phyloP scores from a whole-genome alignment of 768 basidiomycete species.

The Mrakia blollopis region DNA sequence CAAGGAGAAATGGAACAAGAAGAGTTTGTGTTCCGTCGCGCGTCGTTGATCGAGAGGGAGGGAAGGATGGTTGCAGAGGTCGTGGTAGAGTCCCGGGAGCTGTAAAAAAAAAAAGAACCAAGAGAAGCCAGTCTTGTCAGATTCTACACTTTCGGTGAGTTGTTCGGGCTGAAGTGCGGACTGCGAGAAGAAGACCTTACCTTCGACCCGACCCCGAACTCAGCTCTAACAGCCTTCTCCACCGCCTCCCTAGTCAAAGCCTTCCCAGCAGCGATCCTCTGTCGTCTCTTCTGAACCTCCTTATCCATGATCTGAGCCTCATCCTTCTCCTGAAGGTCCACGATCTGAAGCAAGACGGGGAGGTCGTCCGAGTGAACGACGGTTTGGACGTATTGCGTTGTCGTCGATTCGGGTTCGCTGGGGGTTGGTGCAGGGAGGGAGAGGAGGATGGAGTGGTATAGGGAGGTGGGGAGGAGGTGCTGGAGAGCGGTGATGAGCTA shows the following conservation, averaged over 20 bases:
- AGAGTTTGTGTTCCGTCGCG: constrained; percentile 66
- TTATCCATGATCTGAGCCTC: constrained; percentile 57
- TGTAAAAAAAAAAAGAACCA: constrained; percentile 39
- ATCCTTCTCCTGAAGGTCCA: constrained; percentile 57
- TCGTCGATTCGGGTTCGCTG: constrained; percentile 64
- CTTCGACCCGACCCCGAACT: constrained; percentile 32
- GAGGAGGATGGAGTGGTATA: constrained; percentile 58
- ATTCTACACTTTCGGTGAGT: neutral
- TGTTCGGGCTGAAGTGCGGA: neutral
- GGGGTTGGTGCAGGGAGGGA: constrained; percentile 63
- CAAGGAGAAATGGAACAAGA: constrained; percentile 59
- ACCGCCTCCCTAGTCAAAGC: constrained; percentile 38
- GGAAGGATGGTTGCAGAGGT: constrained; percentile 73
- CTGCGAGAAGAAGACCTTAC: neutral
- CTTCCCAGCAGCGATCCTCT: constrained; percentile 56
- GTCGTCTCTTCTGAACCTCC: constrained; percentile 73
- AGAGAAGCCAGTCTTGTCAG: too few species aligned
- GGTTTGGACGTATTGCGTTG: constrained; percentile 56
- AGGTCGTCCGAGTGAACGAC: constrained; percentile 64
- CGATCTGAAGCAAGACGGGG: constrained; percentile 65
- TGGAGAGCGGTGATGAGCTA: constrained; percentile 61
- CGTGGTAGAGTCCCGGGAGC: constrained; percentile 68
- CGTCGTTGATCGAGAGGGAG: constrained; percentile 77
- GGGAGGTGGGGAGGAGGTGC: constrained; percentile 69
- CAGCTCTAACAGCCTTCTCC: constrained; percentile 38